Evolutionary conservation across 176 grass and related monocot genomes (phyloP).

Genomic region (Chloris gayana): DNA sequence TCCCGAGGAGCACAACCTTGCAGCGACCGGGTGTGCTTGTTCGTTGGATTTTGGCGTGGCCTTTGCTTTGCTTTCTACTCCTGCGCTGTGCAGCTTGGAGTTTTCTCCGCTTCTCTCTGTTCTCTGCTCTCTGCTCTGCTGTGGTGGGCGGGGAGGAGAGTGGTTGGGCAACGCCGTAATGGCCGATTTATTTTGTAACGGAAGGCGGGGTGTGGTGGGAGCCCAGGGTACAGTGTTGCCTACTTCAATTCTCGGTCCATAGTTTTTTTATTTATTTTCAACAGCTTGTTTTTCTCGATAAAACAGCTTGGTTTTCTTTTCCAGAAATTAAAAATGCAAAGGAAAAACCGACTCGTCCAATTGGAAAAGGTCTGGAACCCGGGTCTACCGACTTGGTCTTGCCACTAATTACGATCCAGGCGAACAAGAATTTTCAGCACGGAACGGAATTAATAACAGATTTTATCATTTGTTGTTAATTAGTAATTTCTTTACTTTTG

Average conservation of each 20-base stretch:
- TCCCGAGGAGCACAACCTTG: background rate
- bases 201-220: background rate
- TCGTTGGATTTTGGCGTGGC: constrained; percentile 30
- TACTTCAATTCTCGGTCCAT: background rate
- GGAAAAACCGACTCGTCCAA: background rate
- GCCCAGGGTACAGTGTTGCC: background rate
- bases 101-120: background rate
- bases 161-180: background rate
- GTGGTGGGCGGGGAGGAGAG: background rate
- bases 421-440: background rate
- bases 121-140: background rate
- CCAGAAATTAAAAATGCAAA: background rate
- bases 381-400: background rate
- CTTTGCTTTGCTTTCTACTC: background rate
- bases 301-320: too few species aligned
- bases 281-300: too few species aligned
- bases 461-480: too few species aligned
- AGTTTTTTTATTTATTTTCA: background rate
- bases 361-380: background rate
- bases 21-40: background rate
- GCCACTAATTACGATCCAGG: background rate
- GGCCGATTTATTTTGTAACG: background rate
- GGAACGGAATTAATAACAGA: background rate
- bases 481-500: too few species aligned
- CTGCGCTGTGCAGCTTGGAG: background rate